Percentiles rank a stretch among this genome's conserved stretches.
phyloP scores from a whole-genome alignment of 2,329 filamentous ascomycete genomes.

The Allantophomopsis cytisporea region DNA sequence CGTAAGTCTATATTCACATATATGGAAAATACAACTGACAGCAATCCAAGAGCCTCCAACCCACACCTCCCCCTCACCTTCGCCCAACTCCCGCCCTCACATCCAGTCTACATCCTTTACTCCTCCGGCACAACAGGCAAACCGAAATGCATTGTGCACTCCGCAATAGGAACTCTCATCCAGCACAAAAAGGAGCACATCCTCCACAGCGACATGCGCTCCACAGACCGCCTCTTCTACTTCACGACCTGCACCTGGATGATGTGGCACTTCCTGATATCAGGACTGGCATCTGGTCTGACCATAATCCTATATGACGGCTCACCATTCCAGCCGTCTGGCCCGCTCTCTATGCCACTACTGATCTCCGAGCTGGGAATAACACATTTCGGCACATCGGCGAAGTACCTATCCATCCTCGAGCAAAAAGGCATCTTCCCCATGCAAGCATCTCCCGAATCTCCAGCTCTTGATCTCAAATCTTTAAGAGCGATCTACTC shows the following conservation, averaged over 20 bases:
- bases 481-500: slow-evolving; percentile 79
- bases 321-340: slow-evolving; percentile 72
- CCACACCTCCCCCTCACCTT: slow-evolving; percentile 39
- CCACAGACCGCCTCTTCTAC: slow-evolving; percentile 69
- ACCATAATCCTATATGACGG: slow-evolving; percentile 86
- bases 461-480: slow-evolving; percentile 38
- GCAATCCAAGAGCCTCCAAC: slow-evolving; percentile 19
- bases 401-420: slow-evolving; percentile 82
- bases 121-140: slow-evolving; percentile 78
- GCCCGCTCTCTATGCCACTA: slow-evolving; percentile 68
- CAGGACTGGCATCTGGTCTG: slow-evolving; percentile 68
- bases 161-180: slow-evolving; percentile 74
- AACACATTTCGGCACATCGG: slow-evolving; percentile 89
- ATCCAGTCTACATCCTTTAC: slow-evolving; percentile 89
- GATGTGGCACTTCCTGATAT: slow-evolving; percentile 99
- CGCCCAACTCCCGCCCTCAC: slow-evolving; percentile 66
- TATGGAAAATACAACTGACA: slow-evolving; percentile 1
- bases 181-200: slow-evolving; percentile 97
- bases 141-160: slow-evolving; percentile 92
- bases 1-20: neutral
- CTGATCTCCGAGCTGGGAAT: slow-evolving; percentile 71
- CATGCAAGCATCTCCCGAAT: slow-evolving; percentile 26
- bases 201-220: slow-evolving; percentile 69
- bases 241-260: slow-evolving; percentile 96
- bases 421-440: slow-evolving; percentile 65